phyloP scores from a whole-genome alignment of 176 grass and related monocot genomes.

The Otatea glauca region DNA sequence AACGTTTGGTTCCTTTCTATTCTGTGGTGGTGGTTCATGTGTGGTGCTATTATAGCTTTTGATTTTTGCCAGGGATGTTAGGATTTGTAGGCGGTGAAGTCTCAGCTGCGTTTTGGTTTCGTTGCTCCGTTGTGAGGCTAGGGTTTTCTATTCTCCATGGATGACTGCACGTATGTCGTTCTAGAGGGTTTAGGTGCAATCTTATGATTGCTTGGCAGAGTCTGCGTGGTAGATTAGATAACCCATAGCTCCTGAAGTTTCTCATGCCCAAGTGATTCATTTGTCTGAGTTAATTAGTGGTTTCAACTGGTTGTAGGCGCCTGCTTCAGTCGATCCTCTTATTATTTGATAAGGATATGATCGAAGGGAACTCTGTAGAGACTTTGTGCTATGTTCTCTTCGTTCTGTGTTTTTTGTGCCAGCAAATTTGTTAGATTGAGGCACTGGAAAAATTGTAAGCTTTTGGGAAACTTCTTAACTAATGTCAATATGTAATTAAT shows the following conservation, averaged over 20 bases:
- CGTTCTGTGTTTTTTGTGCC: not conserved
- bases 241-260: not conserved
- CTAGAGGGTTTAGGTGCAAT: too few relatives aligned
- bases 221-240: not conserved
- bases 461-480: not conserved
- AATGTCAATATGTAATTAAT: not conserved
- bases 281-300: not conserved
- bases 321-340: not conserved
- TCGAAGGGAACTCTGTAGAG: not conserved
- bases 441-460: not conserved
- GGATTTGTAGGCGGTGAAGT: not conserved
- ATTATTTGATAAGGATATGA: not conserved
- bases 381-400: not conserved
- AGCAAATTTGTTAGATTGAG: not conserved
- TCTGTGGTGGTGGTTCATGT: not conserved
- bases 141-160: not conserved
- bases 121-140: not conserved
- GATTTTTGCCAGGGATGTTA: not conserved
- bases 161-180: not conserved
- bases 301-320: not conserved
- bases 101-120: not conserved
- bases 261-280: not conserved
- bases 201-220: not conserved
- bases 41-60: not conserved
- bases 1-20: not conserved